Conservation (phyloP, 306 rosid genomes). For the Trifolium pratense region DNA sequence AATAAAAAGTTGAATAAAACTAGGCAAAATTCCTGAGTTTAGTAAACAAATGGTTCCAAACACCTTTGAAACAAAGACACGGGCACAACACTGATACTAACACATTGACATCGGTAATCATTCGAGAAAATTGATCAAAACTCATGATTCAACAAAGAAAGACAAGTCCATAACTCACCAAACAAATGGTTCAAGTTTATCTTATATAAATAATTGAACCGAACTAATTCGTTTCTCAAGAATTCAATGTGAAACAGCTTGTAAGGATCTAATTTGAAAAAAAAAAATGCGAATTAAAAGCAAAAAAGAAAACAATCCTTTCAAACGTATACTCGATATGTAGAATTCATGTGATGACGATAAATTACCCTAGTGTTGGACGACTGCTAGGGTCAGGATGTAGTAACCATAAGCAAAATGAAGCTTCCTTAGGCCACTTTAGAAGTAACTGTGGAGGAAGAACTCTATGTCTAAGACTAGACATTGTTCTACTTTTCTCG, state of each 20-base stretch:
- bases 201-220: background rate
- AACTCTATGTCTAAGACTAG: slow-evolving; percentile 92
- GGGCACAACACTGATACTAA: background rate
- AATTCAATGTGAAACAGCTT: slow-evolving; percentile 19
- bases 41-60: too few relatives aligned
- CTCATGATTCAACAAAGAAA: slow-evolving; percentile 10
- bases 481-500: slow-evolving; percentile 88
- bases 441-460: slow-evolving; percentile 97
- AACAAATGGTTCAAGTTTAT: slow-evolving; percentile 12
- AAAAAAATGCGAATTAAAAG: background rate
- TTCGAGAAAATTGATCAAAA: background rate
- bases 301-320: slow-evolving; percentile 1
- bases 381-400: slow-evolving; percentile 93
- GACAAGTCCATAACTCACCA: slow-evolving; percentile 16
- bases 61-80: background rate
- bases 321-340: slow-evolving; percentile 10
- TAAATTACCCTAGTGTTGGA: slow-evolving; percentile 76
- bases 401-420: slow-evolving; percentile 92
- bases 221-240: slow-evolving; percentile 6
- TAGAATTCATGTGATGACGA: slow-evolving; percentile 30
- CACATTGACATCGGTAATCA: background rate
- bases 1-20: background rate
- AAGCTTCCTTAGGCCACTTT: slow-evolving; percentile 98
- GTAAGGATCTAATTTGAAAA: slow-evolving; percentile 14
- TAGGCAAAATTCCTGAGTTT: too few relatives aligned